Base-by-base conservation (phyloP, 2,329 filamentous ascomycete genomes). In the Rhynchosporium agropyri region DNA sequence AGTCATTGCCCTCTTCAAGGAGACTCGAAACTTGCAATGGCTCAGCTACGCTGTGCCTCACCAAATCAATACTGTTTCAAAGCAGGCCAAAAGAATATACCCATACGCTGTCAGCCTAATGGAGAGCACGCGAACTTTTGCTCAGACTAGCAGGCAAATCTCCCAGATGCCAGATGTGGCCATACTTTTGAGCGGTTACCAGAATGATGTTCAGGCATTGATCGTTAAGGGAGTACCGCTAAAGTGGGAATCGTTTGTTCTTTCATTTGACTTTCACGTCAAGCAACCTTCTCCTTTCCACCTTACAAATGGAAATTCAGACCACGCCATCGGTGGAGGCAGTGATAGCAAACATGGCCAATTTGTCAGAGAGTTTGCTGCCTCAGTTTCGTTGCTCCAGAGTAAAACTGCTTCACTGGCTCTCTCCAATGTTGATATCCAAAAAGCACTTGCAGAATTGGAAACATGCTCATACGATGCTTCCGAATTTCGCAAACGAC, bases 31-130 rank as follows among this genome's bases (percentile, higher is more conserved):
- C 73, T 80, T 99, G 49, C 87, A 92, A 12, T 99, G 95, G 94
- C 88, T 97, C 66, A 95, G 92, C 68, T 99, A 92, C 75, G 89
- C 91, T 62, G 91, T 99, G 29, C 96, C 96, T 8, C 95, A 99
- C 76, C 88, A 91, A 13, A 92, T 99, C 73, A 96, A 89, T 77
- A 98, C 92, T 67, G 92, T 97, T 60, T 96, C 96, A 0, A 99
- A 98, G 76, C 95, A 99, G 75, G 96, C 95, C n/a, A 97, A 97
- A 78, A 87, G 95, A 59, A 95, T 99, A 3, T 99, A 99, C 71
- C 95, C 95, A 0, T 99, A 96, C 73, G 95, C 96, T 29, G 93
- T 99, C 68, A 98, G 93, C 73, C 79, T 99, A 69, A 99, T 99
- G 92, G 95, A 99, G 78, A 98, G 92, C 72, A 92, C 98, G n/a